A percentile compares a stretch with the other conserved stretches of the same genome.
phyloP scores from a whole-genome alignment of 768 basidiomycete species.

The Leucosporidium creatinivorum region DNA sequence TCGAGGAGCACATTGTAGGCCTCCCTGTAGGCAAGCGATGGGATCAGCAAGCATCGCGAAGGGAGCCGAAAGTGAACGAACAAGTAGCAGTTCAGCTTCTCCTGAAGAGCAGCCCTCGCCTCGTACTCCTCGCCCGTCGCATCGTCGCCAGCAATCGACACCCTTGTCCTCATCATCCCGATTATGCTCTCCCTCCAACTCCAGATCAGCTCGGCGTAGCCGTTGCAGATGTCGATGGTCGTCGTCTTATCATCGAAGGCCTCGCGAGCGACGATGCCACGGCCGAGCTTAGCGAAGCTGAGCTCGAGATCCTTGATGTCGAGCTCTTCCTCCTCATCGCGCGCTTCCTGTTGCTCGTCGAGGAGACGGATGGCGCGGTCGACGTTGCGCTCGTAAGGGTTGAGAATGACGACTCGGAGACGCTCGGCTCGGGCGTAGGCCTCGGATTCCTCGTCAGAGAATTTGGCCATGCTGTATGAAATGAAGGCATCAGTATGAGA shows the following conservation, averaged over 20 bases:
- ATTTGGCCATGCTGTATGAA: slow-evolving; percentile 9
- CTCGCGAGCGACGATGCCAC: slow-evolving; percentile 10
- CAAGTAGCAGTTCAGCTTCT: slow-evolving; percentile 28
- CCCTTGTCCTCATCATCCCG: slow-evolving; percentile 20
- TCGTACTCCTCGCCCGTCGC: slow-evolving; percentile 36
- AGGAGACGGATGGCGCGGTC: not conserved
- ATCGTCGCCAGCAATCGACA: slow-evolving; percentile 24
- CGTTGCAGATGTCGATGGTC: slow-evolving; percentile 25
- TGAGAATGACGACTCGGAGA: slow-evolving; percentile 26
- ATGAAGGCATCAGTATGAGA: not conserved
- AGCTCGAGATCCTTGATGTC: slow-evolving; percentile 16
- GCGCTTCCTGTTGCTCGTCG: not conserved
- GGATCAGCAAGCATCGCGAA: too few relatives aligned
- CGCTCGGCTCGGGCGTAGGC: slow-evolving; percentile 29
- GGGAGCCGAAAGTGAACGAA: too few relatives aligned
- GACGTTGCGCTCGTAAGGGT: slow-evolving; percentile 6
- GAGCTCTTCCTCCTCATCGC: not conserved
- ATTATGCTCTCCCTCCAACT: slow-evolving; percentile 27
- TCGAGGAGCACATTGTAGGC: slow-evolving; percentile 11
- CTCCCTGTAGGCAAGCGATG: slow-evolving; percentile 2
- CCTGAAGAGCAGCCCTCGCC: slow-evolving; percentile 28
- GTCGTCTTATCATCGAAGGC: slow-evolving; percentile 25
- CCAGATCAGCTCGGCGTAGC: slow-evolving; percentile 30
- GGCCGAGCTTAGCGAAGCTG: slow-evolving; percentile 1
- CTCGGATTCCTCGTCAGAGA: slow-evolving; percentile 23